Base-by-base conservation (phyloP, 2,329 filamentous ascomycete species). In the Fusarium tuaranense region DNA sequence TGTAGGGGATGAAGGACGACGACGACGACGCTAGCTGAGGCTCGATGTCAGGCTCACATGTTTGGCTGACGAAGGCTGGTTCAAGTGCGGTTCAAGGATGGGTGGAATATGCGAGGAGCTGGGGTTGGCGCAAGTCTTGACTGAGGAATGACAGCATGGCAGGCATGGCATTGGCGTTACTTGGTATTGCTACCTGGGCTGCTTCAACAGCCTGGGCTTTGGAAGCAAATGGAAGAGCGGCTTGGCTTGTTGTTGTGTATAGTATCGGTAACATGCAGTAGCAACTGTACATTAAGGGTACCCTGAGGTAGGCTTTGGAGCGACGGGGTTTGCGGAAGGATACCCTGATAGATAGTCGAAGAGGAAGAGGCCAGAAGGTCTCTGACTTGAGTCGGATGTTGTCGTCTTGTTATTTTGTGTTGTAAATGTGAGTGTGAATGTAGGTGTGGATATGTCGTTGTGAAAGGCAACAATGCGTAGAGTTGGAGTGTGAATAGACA, bases 161-260 rank as follows among this genome's bases (percentile, higher is more conserved):
- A 51, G 80, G 81, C 81, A 83, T 83, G 81, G 82, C 79, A 80
- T 76, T 69, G 81, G 81, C 81, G 81, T 80, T 80, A 72, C 77
- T 65, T 58, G 77, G 73, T 66, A 73, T 69, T 62, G 67, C 60
- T 63, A 75, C 48, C 48, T 20, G 27, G 77, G 69, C 62, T 67
- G 60, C 48, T 74, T 69, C 27, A 64, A 57, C 38, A 55, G 68
- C 59, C 58, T 64, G 57, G 65, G 61, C 63, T 71, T 62, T 63
- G 72, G 65, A 69, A 68, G 68, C 63, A 76, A 70, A 70, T 69
- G 73, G 38, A 70, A 68, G 51, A 71, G 70, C 65, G 70, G 65
- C 27, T 70, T 69, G 51, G 65, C 63, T 69, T 67, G 30, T 63
- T 75, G 73, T 79, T 75, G 74, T 79, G 77, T 78, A 78, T 79